Base-by-base conservation (phyloP, 331 rosid species). In the Ulmus americana region DNA sequence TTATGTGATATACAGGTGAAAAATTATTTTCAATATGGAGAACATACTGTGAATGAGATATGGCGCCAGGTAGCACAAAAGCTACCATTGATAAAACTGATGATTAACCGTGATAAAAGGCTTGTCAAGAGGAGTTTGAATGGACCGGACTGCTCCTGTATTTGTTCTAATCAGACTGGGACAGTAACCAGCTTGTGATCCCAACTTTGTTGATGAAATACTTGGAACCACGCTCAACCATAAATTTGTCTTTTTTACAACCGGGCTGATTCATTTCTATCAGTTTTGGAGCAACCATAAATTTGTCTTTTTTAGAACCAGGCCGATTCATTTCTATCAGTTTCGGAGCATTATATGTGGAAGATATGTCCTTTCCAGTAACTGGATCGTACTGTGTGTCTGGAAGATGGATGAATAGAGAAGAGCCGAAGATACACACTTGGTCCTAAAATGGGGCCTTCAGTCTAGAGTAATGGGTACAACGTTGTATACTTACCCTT, bases 1-100 rank as follows among this genome's bases (percentile, higher is more conserved):
- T 55, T 55, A 7, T 57, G 50, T 68, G 68, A 81, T 75, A 52
- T 80, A 39, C 55, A 92, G 98, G 85, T 87, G 78, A 92, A 79
- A 76, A 79, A 64, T 51, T 92, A 81, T 74, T 92, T 92, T 52
- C 76, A 82, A 55, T 92, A 89, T 9, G 86, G 50, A 5, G 79
- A 82, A 8, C 95, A 88, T 41, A 67, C 95, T 3, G 85, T 83
- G 58, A 81, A 82, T 46, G 95, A 89, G 75, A 89, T 89, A 70
- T 92, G 98, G 98, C 94, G 83, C 68, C 98, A 92, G 65, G 78
- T 89, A 41, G 76, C 91, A 1, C 90, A 64, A 65, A 92, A 92
- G 83, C 78, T 89, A 39, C 95, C 97, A 9, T 66, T 85, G 63
- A 83, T 92, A 69, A 89, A 85, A 63, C 63, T 89, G 81, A 85